Percentiles rank a stretch among this genome's conserved stretches.
These are phyloP conservation scores for Linum lewisii DNA, from an alignment of 345 rosid species.

Conservation along the genomic window DNA sequence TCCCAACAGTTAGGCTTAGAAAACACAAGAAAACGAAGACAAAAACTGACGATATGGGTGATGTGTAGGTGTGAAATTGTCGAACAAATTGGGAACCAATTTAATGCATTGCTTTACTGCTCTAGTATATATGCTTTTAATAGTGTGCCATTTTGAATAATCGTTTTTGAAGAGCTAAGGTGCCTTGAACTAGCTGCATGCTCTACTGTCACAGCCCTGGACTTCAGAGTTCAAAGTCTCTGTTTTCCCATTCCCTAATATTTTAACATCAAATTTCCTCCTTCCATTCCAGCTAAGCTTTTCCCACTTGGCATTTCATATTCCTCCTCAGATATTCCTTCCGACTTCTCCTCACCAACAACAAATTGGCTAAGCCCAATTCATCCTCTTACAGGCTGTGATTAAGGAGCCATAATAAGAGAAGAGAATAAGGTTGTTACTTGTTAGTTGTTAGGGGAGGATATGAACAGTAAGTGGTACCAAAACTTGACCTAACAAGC, in stretches of 20 bases:
- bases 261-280: not conserved
- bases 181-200: constrained; percentile 9
- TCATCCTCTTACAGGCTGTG: too few relatives aligned
- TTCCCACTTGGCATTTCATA: not conserved
- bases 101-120: not conserved
- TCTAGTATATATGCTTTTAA: not conserved
- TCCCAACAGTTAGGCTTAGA: too few relatives aligned
- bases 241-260: not conserved
- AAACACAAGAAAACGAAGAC: not conserved
- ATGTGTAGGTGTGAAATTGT: not conserved
- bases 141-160: too few relatives aligned
- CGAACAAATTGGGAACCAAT: constrained; percentile 6
- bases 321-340: too few relatives aligned
- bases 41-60: constrained; percentile 6
- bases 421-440: too few relatives aligned
- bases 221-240: not conserved
- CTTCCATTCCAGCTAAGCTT: not conserved
- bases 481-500: constrained; percentile 7
- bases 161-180: not conserved
- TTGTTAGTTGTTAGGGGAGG: not conserved
- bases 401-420: too few relatives aligned
- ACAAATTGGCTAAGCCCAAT: too few relatives aligned
- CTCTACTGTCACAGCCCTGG: constrained; percentile 1
- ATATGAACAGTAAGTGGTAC: constrained; percentile 8
- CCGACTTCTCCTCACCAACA: too few relatives aligned